Evolutionary conservation across 148 eudicot genomes (phyloP).

Genomic region (Amaranthus hypochondriacus): DNA sequence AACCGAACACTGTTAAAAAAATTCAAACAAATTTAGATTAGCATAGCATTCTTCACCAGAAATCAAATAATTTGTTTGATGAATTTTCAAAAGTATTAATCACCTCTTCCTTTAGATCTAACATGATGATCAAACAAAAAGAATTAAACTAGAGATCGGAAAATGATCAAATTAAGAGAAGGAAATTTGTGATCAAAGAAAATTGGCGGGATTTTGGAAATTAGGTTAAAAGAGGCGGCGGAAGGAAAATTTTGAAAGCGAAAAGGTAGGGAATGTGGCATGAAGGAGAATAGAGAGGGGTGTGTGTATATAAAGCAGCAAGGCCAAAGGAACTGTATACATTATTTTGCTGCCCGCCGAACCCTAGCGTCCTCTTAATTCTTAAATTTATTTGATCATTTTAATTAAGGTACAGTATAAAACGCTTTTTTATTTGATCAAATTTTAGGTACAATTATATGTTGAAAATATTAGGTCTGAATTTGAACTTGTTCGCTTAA

Average conservation of each 20-base stretch:
- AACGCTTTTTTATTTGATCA: no score
- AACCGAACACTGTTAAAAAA: not conserved
- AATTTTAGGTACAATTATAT: no score
- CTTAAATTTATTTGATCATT: no score
- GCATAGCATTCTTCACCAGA: not conserved
- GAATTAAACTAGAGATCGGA: not conserved
- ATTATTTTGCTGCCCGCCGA: conserved; percentile 20
- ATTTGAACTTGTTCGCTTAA: no score
- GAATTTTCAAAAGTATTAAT: not conserved
- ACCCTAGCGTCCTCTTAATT: conserved; percentile 18
- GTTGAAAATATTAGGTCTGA: no score
- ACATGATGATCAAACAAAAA: conserved; percentile 9
- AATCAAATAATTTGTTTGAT: not conserved
- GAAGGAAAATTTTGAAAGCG: not conserved
- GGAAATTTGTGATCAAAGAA: no score
- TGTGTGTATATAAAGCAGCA: conserved; percentile 9
- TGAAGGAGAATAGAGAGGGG: not conserved
- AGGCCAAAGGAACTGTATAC: not conserved
- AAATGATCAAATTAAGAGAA: conserved; percentile 3
- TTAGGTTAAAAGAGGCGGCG: conserved; percentile 1
- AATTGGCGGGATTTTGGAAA: conserved; percentile 25
- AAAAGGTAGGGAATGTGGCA: not conserved
- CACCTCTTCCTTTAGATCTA: conserved; percentile 54
- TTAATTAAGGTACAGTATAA: no score
- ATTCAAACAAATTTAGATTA: not conserved